Evolutionary conservation across 2,329 filamentous ascomycete species (phyloP).

Genomic region (Scytalidium sp.): DNA sequence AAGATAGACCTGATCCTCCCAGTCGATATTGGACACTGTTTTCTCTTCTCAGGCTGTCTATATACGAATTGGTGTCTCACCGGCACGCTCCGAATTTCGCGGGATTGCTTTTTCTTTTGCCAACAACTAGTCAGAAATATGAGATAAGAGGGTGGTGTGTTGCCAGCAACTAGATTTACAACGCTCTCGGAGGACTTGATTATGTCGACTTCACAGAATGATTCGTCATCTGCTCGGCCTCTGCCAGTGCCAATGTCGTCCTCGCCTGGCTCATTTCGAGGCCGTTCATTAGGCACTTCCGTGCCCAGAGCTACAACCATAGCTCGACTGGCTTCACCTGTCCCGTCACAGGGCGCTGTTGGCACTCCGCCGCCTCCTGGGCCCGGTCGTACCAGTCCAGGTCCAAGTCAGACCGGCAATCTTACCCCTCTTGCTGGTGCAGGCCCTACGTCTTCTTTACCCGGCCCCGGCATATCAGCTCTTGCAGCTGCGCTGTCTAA

Average conservation of each 20-base stretch:
- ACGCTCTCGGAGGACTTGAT: not conserved
- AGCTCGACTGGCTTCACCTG: slow-evolving; percentile 58
- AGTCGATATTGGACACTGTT: too few species aligned
- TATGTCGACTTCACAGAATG: slow-evolving; percentile 31
- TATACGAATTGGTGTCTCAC: not conserved
- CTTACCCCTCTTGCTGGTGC: slow-evolving; percentile 65
- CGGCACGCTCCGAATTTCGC: not conserved
- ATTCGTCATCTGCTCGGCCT: slow-evolving; percentile 28
- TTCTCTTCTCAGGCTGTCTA: not conserved
- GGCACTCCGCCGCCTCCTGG: slow-evolving; percentile 44
- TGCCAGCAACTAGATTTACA: slow-evolving; percentile 2
- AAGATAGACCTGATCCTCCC: too few species aligned
- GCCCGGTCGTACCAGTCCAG: slow-evolving; percentile 49
- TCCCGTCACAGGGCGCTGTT: slow-evolving; percentile 38
- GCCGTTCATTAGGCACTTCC: slow-evolving; percentile 37
- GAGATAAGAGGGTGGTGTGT: slow-evolving; percentile 9
- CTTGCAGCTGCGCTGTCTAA: slow-evolving; percentile 83
- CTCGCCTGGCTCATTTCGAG: slow-evolving; percentile 43
- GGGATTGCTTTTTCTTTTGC: not conserved
- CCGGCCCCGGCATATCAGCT: slow-evolving; percentile 81
- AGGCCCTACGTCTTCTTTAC: slow-evolving; percentile 52
- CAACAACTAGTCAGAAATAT: slow-evolving; percentile 5
- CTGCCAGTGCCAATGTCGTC: slow-evolving; percentile 40
- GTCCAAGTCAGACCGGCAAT: slow-evolving; percentile 37
- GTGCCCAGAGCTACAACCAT: slow-evolving; percentile 57